Conservation (phyloP, 2,329 filamentous ascomycete genomes). For the Knufia fluminis region DNA sequence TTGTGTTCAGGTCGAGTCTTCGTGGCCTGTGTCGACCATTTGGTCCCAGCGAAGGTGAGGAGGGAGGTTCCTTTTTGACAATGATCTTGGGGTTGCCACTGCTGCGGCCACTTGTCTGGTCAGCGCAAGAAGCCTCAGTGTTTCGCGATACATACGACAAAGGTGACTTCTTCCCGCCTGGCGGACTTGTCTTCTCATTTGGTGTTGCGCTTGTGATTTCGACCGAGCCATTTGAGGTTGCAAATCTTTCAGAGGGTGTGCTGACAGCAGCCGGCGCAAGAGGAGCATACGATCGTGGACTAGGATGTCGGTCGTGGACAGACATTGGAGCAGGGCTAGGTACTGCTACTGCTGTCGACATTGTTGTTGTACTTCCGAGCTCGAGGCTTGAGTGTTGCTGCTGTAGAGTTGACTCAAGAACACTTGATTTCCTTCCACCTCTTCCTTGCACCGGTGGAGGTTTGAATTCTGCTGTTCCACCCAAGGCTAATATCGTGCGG, state of each 20-base stretch:
- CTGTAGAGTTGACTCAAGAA: too few species aligned
- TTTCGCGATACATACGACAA: constrained; percentile 37
- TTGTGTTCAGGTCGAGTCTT: constrained; percentile 61
- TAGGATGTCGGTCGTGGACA: constrained; percentile 36
- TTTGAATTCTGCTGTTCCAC: not conserved
- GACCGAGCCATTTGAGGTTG: constrained; percentile 9
- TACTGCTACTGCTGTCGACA: constrained; percentile 43
- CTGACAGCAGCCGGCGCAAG: constrained; percentile 25
- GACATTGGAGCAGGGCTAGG: constrained; percentile 35
- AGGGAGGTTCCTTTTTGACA: constrained; percentile 86
- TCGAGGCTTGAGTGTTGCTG: not conserved
- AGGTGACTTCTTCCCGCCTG: constrained; percentile 45
- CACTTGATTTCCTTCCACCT: too few species aligned
- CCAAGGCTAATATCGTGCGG: constrained; percentile 11
- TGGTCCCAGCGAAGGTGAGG: constrained; percentile 66
- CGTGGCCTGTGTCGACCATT: constrained; percentile 65
- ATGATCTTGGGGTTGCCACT: constrained; percentile 65
- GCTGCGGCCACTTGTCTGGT: constrained; percentile 32
- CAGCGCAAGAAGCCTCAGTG: constrained; percentile 18
- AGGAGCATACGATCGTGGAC: constrained; percentile 37
- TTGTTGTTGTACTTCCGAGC: constrained; percentile 21
- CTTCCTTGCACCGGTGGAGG: too few species aligned
- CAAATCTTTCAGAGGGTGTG: constrained; percentile 14
- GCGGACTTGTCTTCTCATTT: constrained; percentile 25
- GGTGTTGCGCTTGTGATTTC: constrained; percentile 6